Conservation (phyloP, 768 basidiomycete genomes). For the Boletus rubropictus region DNA sequence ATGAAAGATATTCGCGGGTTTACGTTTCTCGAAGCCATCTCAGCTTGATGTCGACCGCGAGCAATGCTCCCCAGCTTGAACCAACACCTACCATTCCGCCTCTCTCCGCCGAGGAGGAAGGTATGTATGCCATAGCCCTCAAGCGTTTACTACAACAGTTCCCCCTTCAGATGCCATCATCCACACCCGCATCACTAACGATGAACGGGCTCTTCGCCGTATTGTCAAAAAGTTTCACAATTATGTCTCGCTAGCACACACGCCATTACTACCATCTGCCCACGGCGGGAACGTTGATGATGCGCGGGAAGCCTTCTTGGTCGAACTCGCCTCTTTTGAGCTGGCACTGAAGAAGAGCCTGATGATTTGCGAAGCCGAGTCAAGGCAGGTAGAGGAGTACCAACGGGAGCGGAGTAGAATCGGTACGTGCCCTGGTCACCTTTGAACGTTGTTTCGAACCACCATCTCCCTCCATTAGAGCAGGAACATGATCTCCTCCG, state of each 20-base stretch:
- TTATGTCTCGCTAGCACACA: conserved; percentile 55
- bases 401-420: conserved; percentile 65
- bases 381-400: conserved; percentile 80
- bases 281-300: conserved; percentile 46
- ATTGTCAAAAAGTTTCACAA: conserved; percentile 78
- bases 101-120: conserved; percentile 61
- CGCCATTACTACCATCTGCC: conserved; percentile 35
- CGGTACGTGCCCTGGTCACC: conserved; percentile 42
- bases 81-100: conserved; percentile 33
- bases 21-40: neutral
- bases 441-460: neutral
- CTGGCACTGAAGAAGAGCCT: conserved; percentile 68
- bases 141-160: conserved; percentile 10
- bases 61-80: conserved; percentile 6
- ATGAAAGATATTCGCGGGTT: too few relatives aligned
- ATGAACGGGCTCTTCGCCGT: conserved; percentile 71
- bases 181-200: conserved; percentile 74
- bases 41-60: conserved; percentile 5
- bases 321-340: conserved; percentile 74
- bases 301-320: conserved; percentile 71
- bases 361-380: conserved; percentile 84
- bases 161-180: conserved; percentile 62
- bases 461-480: conserved; percentile 36
- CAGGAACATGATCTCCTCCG: conserved; percentile 63
- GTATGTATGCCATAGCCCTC: conserved; percentile 25